These are phyloP conservation scores for Boletus subcaerulescens DNA, from an alignment of 768 basidiomycete species.

Conservation along the genomic window DNA sequence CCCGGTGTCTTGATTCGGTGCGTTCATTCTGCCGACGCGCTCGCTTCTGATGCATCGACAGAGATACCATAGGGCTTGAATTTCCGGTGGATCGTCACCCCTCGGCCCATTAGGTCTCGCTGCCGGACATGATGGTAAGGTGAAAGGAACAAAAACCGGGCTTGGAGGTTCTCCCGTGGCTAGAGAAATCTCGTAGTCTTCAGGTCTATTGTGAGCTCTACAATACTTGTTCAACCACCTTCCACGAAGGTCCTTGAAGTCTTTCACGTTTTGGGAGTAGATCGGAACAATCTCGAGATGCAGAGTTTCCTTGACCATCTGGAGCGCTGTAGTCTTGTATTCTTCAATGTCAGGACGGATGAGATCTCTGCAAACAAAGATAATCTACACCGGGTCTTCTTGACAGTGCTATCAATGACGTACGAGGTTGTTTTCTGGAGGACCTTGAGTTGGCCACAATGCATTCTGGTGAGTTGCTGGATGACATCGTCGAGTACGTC, in stretches of 20 bases:
- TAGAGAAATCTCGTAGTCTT: no score
- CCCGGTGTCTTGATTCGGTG: no score
- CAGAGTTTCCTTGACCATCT: slow-evolving; percentile 33
- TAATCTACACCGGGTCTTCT: not conserved
- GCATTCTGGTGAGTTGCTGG: slow-evolving; percentile 24
- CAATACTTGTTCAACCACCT: slow-evolving; percentile 29
- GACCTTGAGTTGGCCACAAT: slow-evolving; percentile 41
- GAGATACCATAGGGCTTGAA: slow-evolving; percentile 26
- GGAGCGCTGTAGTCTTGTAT: slow-evolving; percentile 21
- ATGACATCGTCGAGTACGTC: slow-evolving; percentile 32
- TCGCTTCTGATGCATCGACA: no score
- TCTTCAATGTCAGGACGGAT: slow-evolving; percentile 29
- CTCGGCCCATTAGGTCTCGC: no score
- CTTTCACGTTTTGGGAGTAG: slow-evolving; percentile 37
- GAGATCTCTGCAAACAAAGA: slow-evolving; percentile 21
- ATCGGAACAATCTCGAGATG: slow-evolving; percentile 37
- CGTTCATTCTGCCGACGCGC: no score
- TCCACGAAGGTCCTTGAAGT: slow-evolving; percentile 17
- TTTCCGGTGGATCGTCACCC: no score
- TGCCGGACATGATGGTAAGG: not conserved
- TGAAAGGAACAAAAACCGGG: no score
- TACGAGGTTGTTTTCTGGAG: slow-evolving; percentile 38
- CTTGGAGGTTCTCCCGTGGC: no score
- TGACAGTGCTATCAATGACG: slow-evolving; percentile 2
- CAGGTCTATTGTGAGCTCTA: slow-evolving; percentile 3